Conservation (phyloP, 2,329 filamentous ascomycete genomes). For the Pestalotiopsis sp. region DNA sequence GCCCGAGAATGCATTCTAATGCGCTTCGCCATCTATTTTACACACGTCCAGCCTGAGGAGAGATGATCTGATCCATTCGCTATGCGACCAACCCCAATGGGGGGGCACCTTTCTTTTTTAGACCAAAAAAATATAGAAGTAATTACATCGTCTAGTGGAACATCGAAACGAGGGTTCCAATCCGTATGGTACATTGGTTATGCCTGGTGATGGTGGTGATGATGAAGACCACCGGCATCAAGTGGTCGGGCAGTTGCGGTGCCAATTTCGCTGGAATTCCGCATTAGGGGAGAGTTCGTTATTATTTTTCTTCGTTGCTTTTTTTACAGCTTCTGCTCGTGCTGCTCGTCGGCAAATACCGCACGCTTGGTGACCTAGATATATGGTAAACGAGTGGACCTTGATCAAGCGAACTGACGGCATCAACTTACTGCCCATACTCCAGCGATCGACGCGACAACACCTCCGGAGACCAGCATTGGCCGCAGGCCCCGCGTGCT, state of each 20-base stretch:
- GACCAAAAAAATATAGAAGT: constrained; percentile 19
- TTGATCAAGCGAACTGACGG: not conserved
- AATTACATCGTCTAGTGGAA: constrained; percentile 22
- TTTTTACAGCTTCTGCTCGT: constrained; percentile 12
- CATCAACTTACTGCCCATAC: constrained; percentile 79
- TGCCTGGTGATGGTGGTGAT: constrained; percentile 4
- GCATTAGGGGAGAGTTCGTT: not conserved
- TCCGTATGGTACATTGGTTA: constrained; percentile 29
- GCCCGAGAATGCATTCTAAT: constrained; percentile 44
- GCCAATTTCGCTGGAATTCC: not conserved
- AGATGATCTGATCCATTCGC: constrained; percentile 54
- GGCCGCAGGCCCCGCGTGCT: constrained; percentile 87
- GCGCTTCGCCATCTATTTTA: constrained; percentile 53
- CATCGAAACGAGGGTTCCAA: constrained; percentile 18
- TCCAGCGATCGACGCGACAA: constrained; percentile 84
- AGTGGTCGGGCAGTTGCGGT: not conserved
- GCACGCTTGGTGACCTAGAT: constrained; percentile 29
- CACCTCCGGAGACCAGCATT: constrained; percentile 91
- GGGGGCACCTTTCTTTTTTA: constrained; percentile 17
- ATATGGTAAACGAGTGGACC: constrained; percentile 22
- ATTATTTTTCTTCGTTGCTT: not conserved
- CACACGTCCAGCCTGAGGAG: constrained; percentile 54
- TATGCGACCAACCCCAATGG: constrained; percentile 34
- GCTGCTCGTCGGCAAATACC: constrained; percentile 9
- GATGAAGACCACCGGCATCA: not conserved